phyloP scores from a whole-genome alignment of 2,329 filamentous ascomycete genomes.

The Neurospora sp. region DNA sequence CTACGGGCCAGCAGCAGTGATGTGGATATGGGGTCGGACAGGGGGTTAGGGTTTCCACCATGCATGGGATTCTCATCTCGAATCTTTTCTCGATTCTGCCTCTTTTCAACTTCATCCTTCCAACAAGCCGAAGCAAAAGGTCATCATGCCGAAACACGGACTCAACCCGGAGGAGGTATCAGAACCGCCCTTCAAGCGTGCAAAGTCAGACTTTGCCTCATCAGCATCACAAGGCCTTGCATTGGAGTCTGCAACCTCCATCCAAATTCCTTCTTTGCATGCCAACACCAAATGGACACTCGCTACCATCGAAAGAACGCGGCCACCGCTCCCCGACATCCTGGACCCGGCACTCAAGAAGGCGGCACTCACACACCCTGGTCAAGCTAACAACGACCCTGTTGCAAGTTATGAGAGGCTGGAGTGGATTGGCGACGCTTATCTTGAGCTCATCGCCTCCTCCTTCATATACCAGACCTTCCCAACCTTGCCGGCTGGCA shows the following conservation, averaged over 20 bases:
- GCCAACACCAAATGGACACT: constrained; percentile 36
- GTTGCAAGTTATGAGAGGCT: constrained; percentile 64
- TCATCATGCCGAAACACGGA: constrained; percentile 30
- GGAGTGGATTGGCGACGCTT: constrained; percentile 84
- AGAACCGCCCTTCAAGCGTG: constrained; percentile 12
- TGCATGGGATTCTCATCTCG: neutral
- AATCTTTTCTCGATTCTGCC: neutral
- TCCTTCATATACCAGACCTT: constrained; percentile 61
- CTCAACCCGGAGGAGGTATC: constrained; percentile 8
- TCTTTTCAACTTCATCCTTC: neutral
- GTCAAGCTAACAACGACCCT: constrained; percentile 26
- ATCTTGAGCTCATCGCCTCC: constrained; percentile 68
- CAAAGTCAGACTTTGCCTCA: constrained; percentile 7
- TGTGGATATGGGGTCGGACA: neutral
- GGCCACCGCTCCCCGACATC: constrained; percentile 53
- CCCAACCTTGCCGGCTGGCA: constrained; percentile 51
- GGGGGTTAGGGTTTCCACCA: neutral
- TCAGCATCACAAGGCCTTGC: neutral
- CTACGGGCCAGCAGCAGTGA: neutral
- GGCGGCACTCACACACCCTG: constrained; percentile 59
- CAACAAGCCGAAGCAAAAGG: neutral
- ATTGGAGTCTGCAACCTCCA: constrained; percentile 8
- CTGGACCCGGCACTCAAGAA: constrained; percentile 47
- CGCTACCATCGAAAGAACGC: constrained; percentile 33
- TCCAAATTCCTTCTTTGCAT: constrained; percentile 16